A percentile compares a stretch with the other conserved stretches of the same genome.
Evolutionary conservation across 257 asterid species (phyloP).

Genomic region (Lycium barbarum): DNA sequence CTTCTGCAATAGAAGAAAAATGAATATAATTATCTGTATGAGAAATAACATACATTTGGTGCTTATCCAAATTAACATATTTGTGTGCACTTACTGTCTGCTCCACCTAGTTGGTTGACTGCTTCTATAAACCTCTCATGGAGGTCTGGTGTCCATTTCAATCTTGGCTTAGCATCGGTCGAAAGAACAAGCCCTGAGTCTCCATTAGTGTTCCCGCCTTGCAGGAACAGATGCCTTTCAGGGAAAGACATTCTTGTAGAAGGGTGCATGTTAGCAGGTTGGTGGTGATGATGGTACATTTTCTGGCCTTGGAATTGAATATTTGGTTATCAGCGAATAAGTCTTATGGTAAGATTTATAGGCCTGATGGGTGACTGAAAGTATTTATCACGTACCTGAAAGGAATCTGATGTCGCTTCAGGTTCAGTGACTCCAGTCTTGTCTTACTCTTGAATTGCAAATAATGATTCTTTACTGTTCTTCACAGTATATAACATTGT

Average conservation of each 20-base stretch:
- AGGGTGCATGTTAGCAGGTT: slow-evolving; percentile 61
- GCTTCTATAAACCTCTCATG: slow-evolving; percentile 92
- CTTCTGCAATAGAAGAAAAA: slow-evolving; percentile 66
- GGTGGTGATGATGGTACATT: slow-evolving; percentile 79
- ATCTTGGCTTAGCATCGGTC: slow-evolving; percentile 96
- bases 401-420: slow-evolving; percentile 41
- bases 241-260: slow-evolving; percentile 68
- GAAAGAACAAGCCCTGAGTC: slow-evolving; percentile 93
- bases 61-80: slow-evolving; percentile 13
- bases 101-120: slow-evolving; percentile 97
- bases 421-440: slow-evolving; percentile 38
- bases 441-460: slow-evolving; percentile 44
- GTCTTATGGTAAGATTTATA: slow-evolving; percentile 32
- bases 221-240: slow-evolving; percentile 78
- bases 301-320: slow-evolving; percentile 39
- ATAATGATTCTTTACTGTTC: slow-evolving; percentile 39
- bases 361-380: slow-evolving; percentile 18
- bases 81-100: slow-evolving; percentile 78
- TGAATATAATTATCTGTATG: slow-evolving; percentile 39
- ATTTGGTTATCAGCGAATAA: slow-evolving; percentile 39
- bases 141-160: slow-evolving; percentile 94
- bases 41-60: slow-evolving; percentile 34
- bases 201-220: slow-evolving; percentile 64
- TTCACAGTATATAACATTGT: slow-evolving; percentile 33
- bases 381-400: slow-evolving; percentile 51